phyloP scores from a whole-genome alignment of 2,329 filamentous ascomycete genomes.

The Laburnicola sp. region DNA sequence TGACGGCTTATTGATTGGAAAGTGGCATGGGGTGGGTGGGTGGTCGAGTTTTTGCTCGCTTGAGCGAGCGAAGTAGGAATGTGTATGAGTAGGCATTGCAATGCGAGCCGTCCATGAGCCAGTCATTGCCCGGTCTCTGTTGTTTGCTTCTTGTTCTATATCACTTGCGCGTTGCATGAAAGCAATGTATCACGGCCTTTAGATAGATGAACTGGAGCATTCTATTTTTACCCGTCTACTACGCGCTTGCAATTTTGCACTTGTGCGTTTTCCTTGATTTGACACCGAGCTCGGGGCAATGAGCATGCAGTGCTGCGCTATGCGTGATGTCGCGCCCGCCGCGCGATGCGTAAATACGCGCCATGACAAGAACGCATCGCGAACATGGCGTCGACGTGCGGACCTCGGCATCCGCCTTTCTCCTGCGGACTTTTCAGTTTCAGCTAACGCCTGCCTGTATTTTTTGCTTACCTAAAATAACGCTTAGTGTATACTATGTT shows the following conservation, averaged over 20 bases:
- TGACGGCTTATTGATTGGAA: slow-evolving; percentile 33
- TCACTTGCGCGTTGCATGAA: slow-evolving; percentile 6
- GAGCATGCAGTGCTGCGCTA: background rate
- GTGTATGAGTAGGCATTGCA: slow-evolving; percentile 17
- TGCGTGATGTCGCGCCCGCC: no score
- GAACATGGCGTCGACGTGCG: background rate
- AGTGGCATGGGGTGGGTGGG: slow-evolving; percentile 17
- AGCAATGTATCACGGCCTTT: background rate
- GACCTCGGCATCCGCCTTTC: background rate
- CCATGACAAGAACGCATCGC: background rate
- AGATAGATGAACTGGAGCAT: background rate
- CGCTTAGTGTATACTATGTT: no score
- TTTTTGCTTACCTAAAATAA: no score
- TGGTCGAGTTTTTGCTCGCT: background rate
- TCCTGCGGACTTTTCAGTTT: no score
- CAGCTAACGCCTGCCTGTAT: background rate
- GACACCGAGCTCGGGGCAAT: background rate
- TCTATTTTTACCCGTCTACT: background rate
- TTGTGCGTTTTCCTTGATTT: background rate
- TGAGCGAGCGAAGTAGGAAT: background rate
- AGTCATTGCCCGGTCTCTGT: no score
- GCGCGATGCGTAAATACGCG: background rate
- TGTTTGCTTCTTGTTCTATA: slow-evolving; percentile 9
- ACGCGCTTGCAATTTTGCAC: background rate
- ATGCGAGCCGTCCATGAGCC: slow-evolving; percentile 24